These are phyloP conservation scores for Citrus maxima DNA, from an alignment of 345 rosid genomes.

Conservation along the genomic window DNA sequence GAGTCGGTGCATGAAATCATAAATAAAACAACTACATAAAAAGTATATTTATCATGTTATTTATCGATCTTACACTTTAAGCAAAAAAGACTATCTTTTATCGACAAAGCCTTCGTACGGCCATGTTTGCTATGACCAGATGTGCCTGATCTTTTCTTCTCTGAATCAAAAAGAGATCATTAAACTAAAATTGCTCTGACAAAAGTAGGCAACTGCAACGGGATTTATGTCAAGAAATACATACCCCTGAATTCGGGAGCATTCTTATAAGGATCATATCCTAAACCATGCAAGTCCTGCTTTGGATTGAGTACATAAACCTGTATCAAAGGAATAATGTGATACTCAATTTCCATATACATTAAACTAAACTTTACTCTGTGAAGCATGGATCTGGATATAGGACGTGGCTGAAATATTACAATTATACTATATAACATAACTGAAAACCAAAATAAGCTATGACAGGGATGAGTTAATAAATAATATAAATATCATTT, in stretches of 20 bases:
- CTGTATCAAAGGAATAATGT: constrained; percentile 40
- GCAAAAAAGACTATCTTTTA: constrained; percentile 71
- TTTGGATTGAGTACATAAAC: constrained; percentile 77
- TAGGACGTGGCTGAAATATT: neutral
- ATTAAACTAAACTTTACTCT: neutral
- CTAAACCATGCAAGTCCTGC: constrained; percentile 86
- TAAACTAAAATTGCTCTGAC: constrained; percentile 9
- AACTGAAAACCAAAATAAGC: neutral
- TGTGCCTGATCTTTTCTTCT: constrained; percentile 60
- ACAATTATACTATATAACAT: neutral
- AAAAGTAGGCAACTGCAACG: constrained; percentile 11
- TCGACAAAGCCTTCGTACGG: constrained; percentile 43
- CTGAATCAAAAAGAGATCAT: constrained; percentile 36
- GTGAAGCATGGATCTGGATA: neutral
- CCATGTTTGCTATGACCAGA: constrained; percentile 50
- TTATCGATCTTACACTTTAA: constrained; percentile 60
- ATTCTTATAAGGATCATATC: constrained; percentile 87
- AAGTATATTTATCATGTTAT: constrained; percentile 12
- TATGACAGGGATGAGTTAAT: neutral
- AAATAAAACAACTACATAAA: neutral
- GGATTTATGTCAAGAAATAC: constrained; percentile 22
- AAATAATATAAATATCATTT: neutral
- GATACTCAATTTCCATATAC: neutral
- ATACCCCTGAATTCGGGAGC: constrained; percentile 98
- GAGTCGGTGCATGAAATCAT: constrained; percentile 3